Percentiles rank a stretch among this genome's conserved stretches.
Evolutionary conservation across 2,329 filamentous ascomycete genomes (phyloP).

Genomic region (Basipetospora sp.): DNA sequence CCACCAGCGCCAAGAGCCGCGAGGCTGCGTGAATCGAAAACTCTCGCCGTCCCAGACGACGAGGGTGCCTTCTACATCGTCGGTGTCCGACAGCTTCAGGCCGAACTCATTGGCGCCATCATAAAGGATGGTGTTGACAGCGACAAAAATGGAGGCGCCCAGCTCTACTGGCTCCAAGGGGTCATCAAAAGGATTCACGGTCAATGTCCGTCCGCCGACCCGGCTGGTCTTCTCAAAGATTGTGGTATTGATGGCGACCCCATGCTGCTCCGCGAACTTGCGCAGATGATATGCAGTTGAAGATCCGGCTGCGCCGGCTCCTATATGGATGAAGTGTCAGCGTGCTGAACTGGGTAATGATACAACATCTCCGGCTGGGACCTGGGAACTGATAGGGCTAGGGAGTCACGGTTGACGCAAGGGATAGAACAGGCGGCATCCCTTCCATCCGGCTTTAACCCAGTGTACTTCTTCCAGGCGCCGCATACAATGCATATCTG

Average conservation of each 20-base stretch:
- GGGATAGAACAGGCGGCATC: not conserved
- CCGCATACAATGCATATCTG: not conserved
- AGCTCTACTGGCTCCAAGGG: constrained; percentile 60
- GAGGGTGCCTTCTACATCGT: constrained; percentile 37
- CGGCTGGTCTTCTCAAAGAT: constrained; percentile 68
- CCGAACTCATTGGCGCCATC: constrained; percentile 57
- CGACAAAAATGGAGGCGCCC: constrained; percentile 82
- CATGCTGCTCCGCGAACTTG: constrained; percentile 50
- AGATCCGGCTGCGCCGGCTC: constrained; percentile 76
- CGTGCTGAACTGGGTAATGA: constrained; percentile 1
- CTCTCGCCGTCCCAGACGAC: constrained; percentile 72
- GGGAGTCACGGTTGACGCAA: not conserved
- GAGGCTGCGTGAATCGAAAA: constrained; percentile 54
- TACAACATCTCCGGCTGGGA: not conserved
- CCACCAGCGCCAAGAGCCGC: constrained; percentile 57
- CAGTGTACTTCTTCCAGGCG: not conserved
- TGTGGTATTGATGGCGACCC: constrained; percentile 58
- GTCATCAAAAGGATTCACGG: constrained; percentile 61
- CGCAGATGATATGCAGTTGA: constrained; percentile 73
- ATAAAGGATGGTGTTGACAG: constrained; percentile 68
- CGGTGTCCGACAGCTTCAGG: constrained; percentile 39
- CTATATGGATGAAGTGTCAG: constrained; percentile 27
- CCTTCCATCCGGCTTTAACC: not conserved
- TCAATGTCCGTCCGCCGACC: constrained; percentile 76
- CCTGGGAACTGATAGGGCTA: not conserved